Percentiles rank a stretch among this genome's conserved stretches.
These are phyloP conservation scores for Tephrocybe sp. DNA, from an alignment of 768 basidiomycete species.

Conservation along the genomic window DNA sequence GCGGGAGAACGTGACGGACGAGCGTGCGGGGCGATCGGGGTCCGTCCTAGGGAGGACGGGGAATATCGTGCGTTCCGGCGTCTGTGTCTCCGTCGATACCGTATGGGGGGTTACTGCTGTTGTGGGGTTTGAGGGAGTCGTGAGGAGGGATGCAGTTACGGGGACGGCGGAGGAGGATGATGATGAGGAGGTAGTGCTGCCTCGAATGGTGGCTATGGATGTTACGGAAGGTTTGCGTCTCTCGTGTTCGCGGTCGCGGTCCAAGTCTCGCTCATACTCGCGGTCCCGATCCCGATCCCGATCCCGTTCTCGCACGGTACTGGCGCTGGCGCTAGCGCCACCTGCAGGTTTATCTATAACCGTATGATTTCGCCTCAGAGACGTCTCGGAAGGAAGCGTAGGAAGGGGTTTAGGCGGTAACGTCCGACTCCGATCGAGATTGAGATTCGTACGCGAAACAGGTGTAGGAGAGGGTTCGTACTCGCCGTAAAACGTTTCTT, in stretches of 20 bases:
- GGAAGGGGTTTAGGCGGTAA: constrained; percentile 57
- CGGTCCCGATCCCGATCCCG: too few species aligned
- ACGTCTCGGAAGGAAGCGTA: constrained; percentile 54
- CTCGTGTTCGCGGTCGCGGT: constrained; percentile 15
- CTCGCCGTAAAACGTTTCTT: constrained; percentile 35
- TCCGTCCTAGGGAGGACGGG: constrained; percentile 39
- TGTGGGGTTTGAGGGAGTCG: constrained; percentile 53
- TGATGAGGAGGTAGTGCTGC: constrained; percentile 13
- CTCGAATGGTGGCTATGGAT: constrained; percentile 49
- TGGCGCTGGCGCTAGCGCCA: constrained; percentile 9
- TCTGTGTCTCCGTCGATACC: constrained; percentile 43
- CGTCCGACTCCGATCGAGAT: constrained; percentile 40
- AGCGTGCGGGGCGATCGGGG: constrained; percentile 42
- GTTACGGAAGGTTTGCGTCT: constrained; percentile 27
- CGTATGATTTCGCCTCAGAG: constrained; percentile 21
- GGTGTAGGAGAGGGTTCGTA: constrained; percentile 45
- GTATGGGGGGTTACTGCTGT: constrained; percentile 68
- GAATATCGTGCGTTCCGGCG: constrained; percentile 20
- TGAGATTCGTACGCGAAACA: constrained; percentile 28
- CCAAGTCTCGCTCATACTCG: too few species aligned
- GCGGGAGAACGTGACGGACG: constrained; percentile 63
- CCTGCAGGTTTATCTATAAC: neutral
- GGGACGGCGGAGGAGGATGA: constrained; percentile 24
- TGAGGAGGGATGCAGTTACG: constrained; percentile 38
- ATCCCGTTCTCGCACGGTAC: constrained; percentile 6